Base-by-base conservation (phyloP, 2,329 filamentous ascomycete species). In the Aspergillus aculeatinus region DNA sequence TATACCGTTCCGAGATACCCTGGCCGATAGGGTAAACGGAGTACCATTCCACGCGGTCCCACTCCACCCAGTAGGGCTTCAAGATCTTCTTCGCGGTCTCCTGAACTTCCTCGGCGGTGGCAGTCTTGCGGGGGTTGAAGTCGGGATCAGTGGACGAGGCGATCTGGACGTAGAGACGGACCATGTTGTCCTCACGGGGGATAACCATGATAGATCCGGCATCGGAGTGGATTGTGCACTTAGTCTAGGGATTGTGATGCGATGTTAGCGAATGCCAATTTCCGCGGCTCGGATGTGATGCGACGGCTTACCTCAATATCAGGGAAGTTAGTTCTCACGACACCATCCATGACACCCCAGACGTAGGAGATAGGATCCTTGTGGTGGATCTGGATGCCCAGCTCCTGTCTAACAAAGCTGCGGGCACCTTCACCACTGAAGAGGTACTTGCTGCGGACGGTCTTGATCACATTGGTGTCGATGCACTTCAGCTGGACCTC, bases 401-500 rank as follows among this genome's bases (percentile, higher is more conserved):
- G 74, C 68, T 86, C 79, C 58, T 87, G 81, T 59, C 85, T 76
- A 6, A 87, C 79, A 65, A 86, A 87, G 69, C 83, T 86, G 63
- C 81, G 80, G 25, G 85, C 84, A 50, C 85, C 85, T 72, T 87
- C 85, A 42, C 84, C 85, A 68, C 83, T 85, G 74, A 87, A 87
- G 12, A 87, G 74, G 62, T 87, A 87, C 74, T 87, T 87, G 47
- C 85, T 76, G 58, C 84, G 79, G 11, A 87, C 80, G 1, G 80
- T 92, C 77, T 96, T 89, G 42, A 81, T 82, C 9, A 82, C 79
- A 23, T 85, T 85, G 31, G 90, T 90, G 69, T 96, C 89, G 14
- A 92, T 82, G 68, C 93, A 89, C 70, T 89, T 86, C 51, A 96
- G 78, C 60, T 87, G 82, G 29, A 96, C 92, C 65, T 90, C 84